Evolutionary conservation across 139 green algal species (phyloP), one percentile per base, ranked within the genome.

Genomic region (Micromonas pusilla): DNA sequence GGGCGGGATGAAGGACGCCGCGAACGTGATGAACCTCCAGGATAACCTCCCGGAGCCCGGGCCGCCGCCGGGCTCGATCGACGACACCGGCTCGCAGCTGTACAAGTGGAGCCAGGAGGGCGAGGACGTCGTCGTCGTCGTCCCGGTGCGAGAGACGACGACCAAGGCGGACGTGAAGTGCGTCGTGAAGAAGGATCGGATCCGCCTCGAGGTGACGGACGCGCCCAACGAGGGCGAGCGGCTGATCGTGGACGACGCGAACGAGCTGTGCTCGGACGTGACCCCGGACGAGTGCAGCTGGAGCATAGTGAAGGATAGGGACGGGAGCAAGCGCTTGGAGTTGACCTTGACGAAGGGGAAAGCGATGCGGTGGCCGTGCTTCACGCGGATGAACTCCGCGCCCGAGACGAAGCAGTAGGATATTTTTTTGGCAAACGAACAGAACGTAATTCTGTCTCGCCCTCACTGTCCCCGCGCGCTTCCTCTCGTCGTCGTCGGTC

Each of bases 21-120:
- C 28, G 52, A 36, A 32, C 2, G 52, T 9, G 21, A 21, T 65
- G 20, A 36, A 39, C 20, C 39, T 28, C 31, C 37, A 66, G 36
- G 37, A 64, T 6, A 19, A 36, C 25, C 71, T 23, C 20, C 26
- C 71, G 52, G 71, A 37, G 26, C 36, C 52, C 21, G 37, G 32
- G 36, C 39, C n/a, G n/a, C 21, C 36, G 19, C 2, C 25, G 20
- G 71, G 32, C 28, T 21, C 4, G 25, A 30, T 54, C 3, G 37
- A 33, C 21, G 37, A 62, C 70, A 26, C 20, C 37, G 36, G 13
- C 1, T 60, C 68, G 32, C 26, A 62, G 16, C 37, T n/a, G 68
- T 57, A 62, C 68, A 64, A 28, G 25, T 66, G 71, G 52, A 66
- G 19, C 19, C 71, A 77, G 52, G 52, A 77, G 20, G 45, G 45